Evolutionary conservation across 768 basidiomycete species (phyloP).

Genomic region (Termitomyces sp.): DNA sequence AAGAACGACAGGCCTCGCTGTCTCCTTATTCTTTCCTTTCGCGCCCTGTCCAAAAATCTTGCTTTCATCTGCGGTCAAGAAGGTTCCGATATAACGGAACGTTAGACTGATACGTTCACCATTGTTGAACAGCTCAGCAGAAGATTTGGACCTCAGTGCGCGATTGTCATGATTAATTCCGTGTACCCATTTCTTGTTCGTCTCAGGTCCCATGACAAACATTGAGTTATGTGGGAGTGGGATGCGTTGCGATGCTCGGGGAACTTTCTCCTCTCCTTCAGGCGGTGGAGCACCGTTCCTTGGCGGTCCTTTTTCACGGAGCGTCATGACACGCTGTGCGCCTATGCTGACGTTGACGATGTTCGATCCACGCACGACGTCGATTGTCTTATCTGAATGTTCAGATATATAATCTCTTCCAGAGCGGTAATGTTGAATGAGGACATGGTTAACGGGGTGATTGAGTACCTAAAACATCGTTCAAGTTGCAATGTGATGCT

Average conservation of each 20-base stretch:
- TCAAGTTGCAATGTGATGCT: not conserved
- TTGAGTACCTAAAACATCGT: slow-evolving; percentile 23
- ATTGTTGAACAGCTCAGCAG: slow-evolving; percentile 41
- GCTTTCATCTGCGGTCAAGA: slow-evolving; percentile 45
- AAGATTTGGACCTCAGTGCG: slow-evolving; percentile 43
- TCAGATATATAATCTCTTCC: slow-evolving; percentile 83
- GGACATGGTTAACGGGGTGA: slow-evolving; percentile 77
- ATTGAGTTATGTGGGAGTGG: slow-evolving; percentile 78
- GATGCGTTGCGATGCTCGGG: slow-evolving; percentile 47
- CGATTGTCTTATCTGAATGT: slow-evolving; percentile 84
- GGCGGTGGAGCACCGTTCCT: slow-evolving; percentile 8
- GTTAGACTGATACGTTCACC: slow-evolving; percentile 77
- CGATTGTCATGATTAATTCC: slow-evolving; percentile 76
- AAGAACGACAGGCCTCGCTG: slow-evolving; percentile 49
- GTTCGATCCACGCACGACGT: slow-evolving; percentile 66
- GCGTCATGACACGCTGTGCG: slow-evolving; percentile 70
- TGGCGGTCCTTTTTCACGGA: slow-evolving; percentile 54
- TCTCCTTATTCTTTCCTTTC: slow-evolving; percentile 50
- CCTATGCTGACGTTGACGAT: slow-evolving; percentile 83
- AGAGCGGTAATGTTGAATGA: slow-evolving; percentile 76
- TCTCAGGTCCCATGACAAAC: slow-evolving; percentile 73
- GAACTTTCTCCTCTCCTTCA: slow-evolving; percentile 1
- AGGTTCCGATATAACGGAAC: slow-evolving; percentile 76
- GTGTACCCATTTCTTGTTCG: slow-evolving; percentile 74
- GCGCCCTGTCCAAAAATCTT: slow-evolving; percentile 74